Evolutionary conservation across 805 yeast genomes (phyloP).

Genomic region (Pichia phayaonensis): DNA sequence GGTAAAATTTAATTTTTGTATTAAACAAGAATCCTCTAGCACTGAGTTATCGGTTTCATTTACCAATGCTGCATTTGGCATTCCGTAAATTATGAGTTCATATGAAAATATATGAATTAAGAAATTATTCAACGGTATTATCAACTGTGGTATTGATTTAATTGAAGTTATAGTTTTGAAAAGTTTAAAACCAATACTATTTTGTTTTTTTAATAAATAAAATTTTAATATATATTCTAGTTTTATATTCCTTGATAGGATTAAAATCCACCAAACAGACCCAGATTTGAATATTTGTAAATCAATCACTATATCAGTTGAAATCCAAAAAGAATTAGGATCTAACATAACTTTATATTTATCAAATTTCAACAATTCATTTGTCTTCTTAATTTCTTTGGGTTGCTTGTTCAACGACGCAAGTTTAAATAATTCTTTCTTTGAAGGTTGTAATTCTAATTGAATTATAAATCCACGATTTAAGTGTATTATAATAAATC

Average conservation of each 20-base stretch:
- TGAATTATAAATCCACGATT: conserved; percentile 15
- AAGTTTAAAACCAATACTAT: too few relatives aligned
- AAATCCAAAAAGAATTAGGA: conserved; percentile 14
- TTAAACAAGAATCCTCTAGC: not conserved
- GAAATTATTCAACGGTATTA: conserved; percentile 13
- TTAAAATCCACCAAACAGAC: conserved; percentile 8
- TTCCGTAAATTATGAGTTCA: not conserved
- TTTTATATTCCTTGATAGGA: not conserved
- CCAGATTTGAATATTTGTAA: conserved; percentile 12
- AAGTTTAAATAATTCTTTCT: conserved; percentile 12
- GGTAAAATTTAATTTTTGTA: not conserved
- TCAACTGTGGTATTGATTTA: not conserved
- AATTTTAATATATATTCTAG: too few relatives aligned
- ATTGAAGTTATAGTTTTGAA: too few relatives aligned
- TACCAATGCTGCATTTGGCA: not conserved
- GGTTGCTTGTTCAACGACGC: conserved; percentile 15
- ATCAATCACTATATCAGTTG: conserved; percentile 10
- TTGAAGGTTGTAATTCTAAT: conserved; percentile 18
- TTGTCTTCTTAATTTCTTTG: conserved; percentile 11
- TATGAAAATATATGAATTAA: conserved; percentile 1
- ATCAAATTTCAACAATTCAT: conserved; percentile 7
- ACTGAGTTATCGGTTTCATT: not conserved
- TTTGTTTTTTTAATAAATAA: too few relatives aligned
- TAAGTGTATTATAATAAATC: conserved; percentile 17
- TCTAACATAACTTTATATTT: conserved; percentile 14